Percentiles rank a stretch among this genome's conserved stretches.
Evolutionary conservation across 1,284 basidiomycete species (phyloP).

Genomic region (Trichosporon asahii): DNA sequence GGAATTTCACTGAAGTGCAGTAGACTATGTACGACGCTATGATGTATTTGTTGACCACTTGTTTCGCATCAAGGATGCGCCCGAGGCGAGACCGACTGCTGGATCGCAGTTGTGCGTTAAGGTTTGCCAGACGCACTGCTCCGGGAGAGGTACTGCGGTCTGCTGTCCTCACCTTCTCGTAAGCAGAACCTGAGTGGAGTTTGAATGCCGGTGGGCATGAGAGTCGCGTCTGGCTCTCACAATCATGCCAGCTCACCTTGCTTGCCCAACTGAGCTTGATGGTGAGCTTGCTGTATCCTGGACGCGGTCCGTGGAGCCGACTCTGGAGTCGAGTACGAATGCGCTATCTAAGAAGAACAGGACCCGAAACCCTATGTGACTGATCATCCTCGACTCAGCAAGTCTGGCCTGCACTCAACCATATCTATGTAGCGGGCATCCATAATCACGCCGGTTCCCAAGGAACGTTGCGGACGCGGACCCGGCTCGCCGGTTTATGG

Average conservation of each 20-base stretch:
- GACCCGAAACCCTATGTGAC: not conserved
- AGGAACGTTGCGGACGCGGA: not conserved
- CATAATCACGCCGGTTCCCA: not conserved
- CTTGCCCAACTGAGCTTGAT: not conserved
- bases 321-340: not conserved
- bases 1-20: not conserved
- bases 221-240: not conserved
- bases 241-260: not conserved
- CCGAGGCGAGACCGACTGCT: not conserved
- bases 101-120: not conserved
- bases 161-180: not conserved
- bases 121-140: not conserved
- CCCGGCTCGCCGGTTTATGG: too few relatives aligned
- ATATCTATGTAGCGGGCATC: not conserved
- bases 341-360: not conserved
- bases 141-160: not conserved
- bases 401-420: not conserved
- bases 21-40: constrained; percentile 8
- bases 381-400: not conserved
- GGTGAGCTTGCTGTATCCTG: not conserved
- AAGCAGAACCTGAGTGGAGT: not conserved
- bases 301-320: not conserved
- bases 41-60: constrained; percentile 9
- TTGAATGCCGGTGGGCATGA: not conserved
- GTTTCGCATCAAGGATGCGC: not conserved